These are phyloP conservation scores for Vitellaria paradoxa DNA, from an alignment of 179 eudicot species.

Conservation along the genomic window DNA sequence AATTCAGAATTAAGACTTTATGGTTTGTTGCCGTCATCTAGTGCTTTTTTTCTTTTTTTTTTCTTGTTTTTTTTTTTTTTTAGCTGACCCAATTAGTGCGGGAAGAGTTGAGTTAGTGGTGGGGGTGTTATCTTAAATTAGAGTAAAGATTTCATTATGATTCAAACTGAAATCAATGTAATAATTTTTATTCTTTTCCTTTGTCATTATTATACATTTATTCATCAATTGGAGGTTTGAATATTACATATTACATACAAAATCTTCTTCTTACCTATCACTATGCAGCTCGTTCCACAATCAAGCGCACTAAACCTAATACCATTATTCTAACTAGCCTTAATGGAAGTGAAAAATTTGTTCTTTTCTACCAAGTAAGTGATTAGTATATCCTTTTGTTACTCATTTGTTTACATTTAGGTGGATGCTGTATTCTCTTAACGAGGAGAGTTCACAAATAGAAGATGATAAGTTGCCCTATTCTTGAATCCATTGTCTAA, in stretches of 20 bases:
- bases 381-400: background rate
- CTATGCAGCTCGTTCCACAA: constrained; percentile 61
- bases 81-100: too few relatives aligned
- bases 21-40: background rate
- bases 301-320: constrained; percentile 69
- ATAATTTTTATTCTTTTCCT: background rate
- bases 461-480: background rate
- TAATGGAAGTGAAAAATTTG: constrained; percentile 87
- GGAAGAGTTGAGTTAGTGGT: too few relatives aligned
- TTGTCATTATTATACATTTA: background rate
- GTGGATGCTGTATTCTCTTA: background rate
- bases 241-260: background rate
- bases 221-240: background rate
- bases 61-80: too few relatives aligned
- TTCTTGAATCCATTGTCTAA: background rate
- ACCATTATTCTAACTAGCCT: constrained; percentile 83
- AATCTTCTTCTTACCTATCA: background rate
- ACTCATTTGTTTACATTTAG: background rate
- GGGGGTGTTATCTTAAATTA: background rate
- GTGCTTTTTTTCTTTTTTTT: too few relatives aligned
- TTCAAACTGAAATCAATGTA: background rate
- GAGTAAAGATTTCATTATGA: background rate
- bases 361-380: constrained; percentile 79
- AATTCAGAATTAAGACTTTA: background rate
- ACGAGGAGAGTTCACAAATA: background rate